Conservation (phyloP, 2,329 filamentous ascomycete genomes). For the Eutypa lata region DNA sequence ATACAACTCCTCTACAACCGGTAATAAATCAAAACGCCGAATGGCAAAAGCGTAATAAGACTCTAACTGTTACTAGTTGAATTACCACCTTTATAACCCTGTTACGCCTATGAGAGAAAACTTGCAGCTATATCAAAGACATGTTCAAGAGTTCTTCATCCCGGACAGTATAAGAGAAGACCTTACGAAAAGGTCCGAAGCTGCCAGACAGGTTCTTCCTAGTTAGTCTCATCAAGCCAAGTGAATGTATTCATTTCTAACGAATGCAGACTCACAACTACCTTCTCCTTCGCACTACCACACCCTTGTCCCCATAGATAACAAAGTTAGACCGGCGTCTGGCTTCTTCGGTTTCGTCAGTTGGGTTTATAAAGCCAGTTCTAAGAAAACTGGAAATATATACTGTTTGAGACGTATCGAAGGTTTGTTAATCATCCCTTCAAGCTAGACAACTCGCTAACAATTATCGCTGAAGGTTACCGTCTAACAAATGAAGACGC, state of each 20-base stretch:
- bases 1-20: conserved; percentile 55
- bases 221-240: conserved; percentile 46
- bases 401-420: conserved; percentile 86
- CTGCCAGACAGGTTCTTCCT: conserved; percentile 78
- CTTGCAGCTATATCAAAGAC: conserved; percentile 78
- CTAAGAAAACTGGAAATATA: conserved; percentile 81
- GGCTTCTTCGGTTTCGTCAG: conserved; percentile 82
- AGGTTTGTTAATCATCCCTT: conserved; percentile 41
- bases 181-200: conserved; percentile 82
- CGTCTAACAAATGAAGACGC: conserved; percentile 85
- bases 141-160: conserved; percentile 88
- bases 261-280: conserved; percentile 49
- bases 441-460: conserved; percentile 6
- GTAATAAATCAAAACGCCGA: conserved; percentile 35
- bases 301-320: conserved; percentile 86
- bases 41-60: not conserved
- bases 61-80: conserved; percentile 50
- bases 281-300: conserved; percentile 86
- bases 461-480: conserved; percentile 54
- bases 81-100: conserved; percentile 92
- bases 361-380: conserved; percentile 94
- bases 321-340: conserved; percentile 72
- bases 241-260: not conserved
- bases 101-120: conserved; percentile 73
- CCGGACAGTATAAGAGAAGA: conserved; percentile 84